Evolutionary conservation across 108 stramenopile genomes (phyloP), one percentile per base, ranked within the genome.

Genomic region (Cylindrotheca closterium): DNA sequence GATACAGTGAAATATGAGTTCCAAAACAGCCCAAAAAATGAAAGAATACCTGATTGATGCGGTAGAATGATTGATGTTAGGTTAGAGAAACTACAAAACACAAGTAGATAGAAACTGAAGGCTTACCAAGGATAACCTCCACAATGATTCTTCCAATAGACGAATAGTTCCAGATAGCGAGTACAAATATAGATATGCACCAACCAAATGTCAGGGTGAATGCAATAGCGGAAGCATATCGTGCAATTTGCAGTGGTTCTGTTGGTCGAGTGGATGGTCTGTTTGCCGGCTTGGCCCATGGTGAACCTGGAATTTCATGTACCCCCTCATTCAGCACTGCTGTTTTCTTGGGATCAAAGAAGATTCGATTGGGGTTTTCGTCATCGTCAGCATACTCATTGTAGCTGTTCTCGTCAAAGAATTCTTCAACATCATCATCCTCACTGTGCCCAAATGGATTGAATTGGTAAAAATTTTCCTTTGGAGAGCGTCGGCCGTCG

Each of bases 21-120:
- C 80, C 80, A 81, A 61, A 81, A 81, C 19, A 81, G 57, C 34
- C 80, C 80, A 59, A 81, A 64, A 26, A 81, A 81, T 21, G 80
- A 67, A 37, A 81, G 37, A 4, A 73, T 0, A 37, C 37, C 37
- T 42, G 37, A 15, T 15, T n/a, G n/a, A n/a, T n/a, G n/a, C n/a
- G n/a, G n/a, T n/a, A n/a, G n/a, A n/a, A n/a, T n/a, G n/a, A n/a
- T n/a, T n/a, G n/a, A n/a, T n/a, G n/a, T 7, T 42, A 15, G 15
- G 15, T 42, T 15, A 42, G 15, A 42, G 37, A 10, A 42, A 15
- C 37, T 10, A 42, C 7, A 10, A 15, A 42, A 42, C 7, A 42
- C 37, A 42, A 15, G 7, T 10, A 42, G 37, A 42, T 42, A 42
- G 10, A 42, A 42, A 42, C 37, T 7, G 15, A 42, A 42, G 7